These are phyloP conservation scores for Hirsutella minnesotensis DNA, from an alignment of 2,329 filamentous ascomycete genomes.

Conservation along the genomic window DNA sequence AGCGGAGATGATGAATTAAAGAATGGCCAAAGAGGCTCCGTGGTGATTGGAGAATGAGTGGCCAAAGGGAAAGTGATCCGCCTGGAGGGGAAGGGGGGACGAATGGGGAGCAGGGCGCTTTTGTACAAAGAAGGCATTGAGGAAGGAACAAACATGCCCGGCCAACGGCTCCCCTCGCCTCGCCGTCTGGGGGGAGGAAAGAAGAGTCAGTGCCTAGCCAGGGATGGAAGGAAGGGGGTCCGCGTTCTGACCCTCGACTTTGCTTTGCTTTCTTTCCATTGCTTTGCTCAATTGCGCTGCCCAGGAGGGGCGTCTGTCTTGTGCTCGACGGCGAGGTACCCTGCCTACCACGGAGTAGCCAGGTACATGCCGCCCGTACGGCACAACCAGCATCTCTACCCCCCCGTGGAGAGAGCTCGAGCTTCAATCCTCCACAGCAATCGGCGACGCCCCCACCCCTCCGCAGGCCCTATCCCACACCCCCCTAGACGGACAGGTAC, in stretches of 20 bases:
- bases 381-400: too few relatives aligned
- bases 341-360: too few relatives aligned
- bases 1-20: neutral
- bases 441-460: too few relatives aligned
- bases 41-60: neutral
- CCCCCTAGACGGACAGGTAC: too few relatives aligned
- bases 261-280: neutral
- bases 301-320: neutral
- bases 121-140: constrained; percentile 7
- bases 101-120: constrained; percentile 9
- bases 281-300: neutral
- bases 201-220: constrained; percentile 7
- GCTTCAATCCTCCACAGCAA: too few relatives aligned
- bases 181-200: neutral
- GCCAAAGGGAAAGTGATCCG: constrained; percentile 4
- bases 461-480: too few relatives aligned
- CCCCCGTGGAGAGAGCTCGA: too few relatives aligned
- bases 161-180: constrained; percentile 1
- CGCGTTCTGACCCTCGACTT: neutral
- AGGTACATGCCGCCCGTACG: too few relatives aligned
- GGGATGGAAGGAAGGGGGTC: constrained; percentile 2
- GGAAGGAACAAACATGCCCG: constrained; percentile 3
- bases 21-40: neutral
- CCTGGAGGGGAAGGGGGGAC: constrained; percentile 1
- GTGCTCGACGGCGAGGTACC: neutral